Percentiles rank a stretch among this genome's conserved stretches.
These are phyloP conservation scores for Voacanga thouarsii DNA, from an alignment of 257 asterid species.

Conservation along the genomic window DNA sequence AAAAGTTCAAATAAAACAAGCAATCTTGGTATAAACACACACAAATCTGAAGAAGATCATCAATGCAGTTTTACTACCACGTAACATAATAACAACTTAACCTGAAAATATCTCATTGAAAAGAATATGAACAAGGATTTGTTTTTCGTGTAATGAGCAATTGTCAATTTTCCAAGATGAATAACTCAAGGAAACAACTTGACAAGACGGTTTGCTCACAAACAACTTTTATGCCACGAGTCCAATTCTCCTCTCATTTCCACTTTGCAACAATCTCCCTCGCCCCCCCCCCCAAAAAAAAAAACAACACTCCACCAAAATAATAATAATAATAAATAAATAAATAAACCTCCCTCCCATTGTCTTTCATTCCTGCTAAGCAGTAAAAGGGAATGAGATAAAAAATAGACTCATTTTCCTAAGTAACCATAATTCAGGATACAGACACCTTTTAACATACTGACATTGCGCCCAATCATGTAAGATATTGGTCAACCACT, in stretches of 20 bases:
- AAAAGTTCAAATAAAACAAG: not conserved
- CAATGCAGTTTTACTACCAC: not conserved
- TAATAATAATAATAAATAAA: no score
- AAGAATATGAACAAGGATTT: not conserved
- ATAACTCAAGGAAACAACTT: not conserved
- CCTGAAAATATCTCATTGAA: not conserved
- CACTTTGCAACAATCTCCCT: not conserved
- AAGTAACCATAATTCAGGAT: not conserved
- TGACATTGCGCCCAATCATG: not conserved
- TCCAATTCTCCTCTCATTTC: not conserved
- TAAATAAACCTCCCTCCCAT: no score
- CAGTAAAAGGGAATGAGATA: not conserved
- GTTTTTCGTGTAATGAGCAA: not conserved
- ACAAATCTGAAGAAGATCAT: not conserved
- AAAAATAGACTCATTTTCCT: no score
- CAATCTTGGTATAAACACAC: not conserved
- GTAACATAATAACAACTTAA: not conserved
- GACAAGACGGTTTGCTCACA: not conserved
- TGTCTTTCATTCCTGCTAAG: not conserved
- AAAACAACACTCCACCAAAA: no score
- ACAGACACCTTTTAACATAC: not conserved
- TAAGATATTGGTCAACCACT: not conserved
- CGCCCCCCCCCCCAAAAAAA: no score
- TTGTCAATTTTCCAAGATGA: not conserved
- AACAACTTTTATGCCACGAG: not conserved